Conservation (phyloP, 805 yeast genomes). For the Wickerhamiella musiphila region DNA sequence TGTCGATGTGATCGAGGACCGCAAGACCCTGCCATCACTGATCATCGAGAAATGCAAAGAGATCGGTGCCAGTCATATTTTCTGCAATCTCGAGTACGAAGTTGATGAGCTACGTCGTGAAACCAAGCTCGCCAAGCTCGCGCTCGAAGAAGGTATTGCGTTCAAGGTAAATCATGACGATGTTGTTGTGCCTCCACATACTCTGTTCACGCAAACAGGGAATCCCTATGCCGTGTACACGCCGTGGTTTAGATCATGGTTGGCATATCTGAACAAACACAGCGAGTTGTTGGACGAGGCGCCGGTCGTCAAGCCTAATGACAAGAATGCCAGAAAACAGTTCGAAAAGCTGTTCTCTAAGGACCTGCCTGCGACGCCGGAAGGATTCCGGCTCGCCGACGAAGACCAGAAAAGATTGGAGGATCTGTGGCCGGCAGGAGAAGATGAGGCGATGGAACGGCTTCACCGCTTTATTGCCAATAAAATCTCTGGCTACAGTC, state of each 20-base stretch:
- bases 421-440: conserved; percentile 22
- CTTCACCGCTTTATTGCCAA: conserved; percentile 10
- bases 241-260: conserved; percentile 29
- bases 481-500: conserved; percentile 20
- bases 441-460: conserved; percentile 20
- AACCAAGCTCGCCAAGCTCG: conserved; percentile 10
- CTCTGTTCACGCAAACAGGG: conserved; percentile 23
- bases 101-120: conserved; percentile 28
- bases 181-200: conserved; percentile 28
- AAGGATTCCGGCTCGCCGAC: too few relatives aligned
- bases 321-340: not conserved
- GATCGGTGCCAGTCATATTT: conserved; percentile 19
- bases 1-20: too few relatives aligned
- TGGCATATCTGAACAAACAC: conserved; percentile 17
- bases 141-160: conserved; percentile 12
- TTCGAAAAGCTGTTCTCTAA: too few relatives aligned
- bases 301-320: conserved; percentile 2
- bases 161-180: conserved; percentile 25
- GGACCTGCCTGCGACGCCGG: too few relatives aligned
- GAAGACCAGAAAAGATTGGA: conserved; percentile 11
- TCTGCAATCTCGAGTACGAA: conserved; percentile 28
- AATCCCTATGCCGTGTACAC: conserved; percentile 28
- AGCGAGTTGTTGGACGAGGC: conserved; percentile 3
- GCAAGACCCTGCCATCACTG: too few relatives aligned
- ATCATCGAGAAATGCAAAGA: too few relatives aligned